Evolutionary conservation across 129 eudicot species (phyloP), one percentile per base, ranked within the genome.

Genomic region (Solidago caesia): DNA sequence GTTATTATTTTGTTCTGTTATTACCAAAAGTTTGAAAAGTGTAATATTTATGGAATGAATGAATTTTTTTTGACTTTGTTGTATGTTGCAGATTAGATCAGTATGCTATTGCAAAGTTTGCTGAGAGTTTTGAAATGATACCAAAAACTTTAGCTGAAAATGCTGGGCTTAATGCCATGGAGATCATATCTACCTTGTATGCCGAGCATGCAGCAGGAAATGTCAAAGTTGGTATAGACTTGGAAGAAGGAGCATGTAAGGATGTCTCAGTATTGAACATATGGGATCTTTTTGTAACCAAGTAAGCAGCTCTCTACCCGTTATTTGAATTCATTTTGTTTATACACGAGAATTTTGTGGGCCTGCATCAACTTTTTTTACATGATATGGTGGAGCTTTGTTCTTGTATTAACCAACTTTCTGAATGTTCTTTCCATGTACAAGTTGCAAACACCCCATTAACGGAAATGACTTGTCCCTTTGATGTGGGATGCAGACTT

Each of bases 131-230:
- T 87, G 99, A 94, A 82, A 88, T 94, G 99, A 67, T 88, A 72
- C 99, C 99, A 9, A 91, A 87, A 82, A 94, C 97, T 5, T 84
- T 94, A 55, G 92, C 99, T 56, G 99, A 94, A 69, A 94, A 94
- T 86, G 99, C 99, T 33, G 99, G 99, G 58, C 89, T 91, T 45
- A 89, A 91, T 81, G 97, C 99, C 0, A 89, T 94, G 91, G 96
- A 94, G 86, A 94, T 94, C 65, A 89, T 94, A 76, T 87, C 99
- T 44, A 88, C 89, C 64, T 75, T 94, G 60, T 91, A 88, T 51
- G 97, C 91, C 3, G 97, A 91, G n/a, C 97, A 91, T 84, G 84
- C 97, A 51, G 67, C 93, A 51, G 99, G 97, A 70, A 91, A 94
- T 79, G 60, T 84, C 68, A 88, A 80, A 81, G 99, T 94, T 74